Evolutionary conservation across 768 basidiomycete genomes (phyloP), one percentile per base, ranked within the genome.

Genomic region (Infundibulicybe gibba): DNA sequence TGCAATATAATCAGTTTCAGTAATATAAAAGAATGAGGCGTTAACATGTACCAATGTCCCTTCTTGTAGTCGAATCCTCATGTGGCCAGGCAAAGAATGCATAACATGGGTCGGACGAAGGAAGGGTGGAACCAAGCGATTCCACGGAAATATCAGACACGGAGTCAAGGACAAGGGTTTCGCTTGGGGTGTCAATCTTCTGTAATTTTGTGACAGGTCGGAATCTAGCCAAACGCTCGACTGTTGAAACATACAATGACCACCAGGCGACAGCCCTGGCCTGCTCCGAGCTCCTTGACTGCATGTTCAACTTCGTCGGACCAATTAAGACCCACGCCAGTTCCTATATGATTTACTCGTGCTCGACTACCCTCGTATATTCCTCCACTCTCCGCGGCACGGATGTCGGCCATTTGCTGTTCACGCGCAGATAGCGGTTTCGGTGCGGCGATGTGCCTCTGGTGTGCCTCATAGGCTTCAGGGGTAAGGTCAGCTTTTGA

Each of bases 361-460:
- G 69, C 72, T 21, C 73, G 70, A 53, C 79, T 85, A 6, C 82
- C 85, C 50, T 80, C 75, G 53, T 85, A 86, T 1, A 65, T 66
- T 33, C 69, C 61, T 12, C 58, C 59, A 43, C 70, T 76, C 61
- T 95, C 94, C 3, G 90, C 89, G 1, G 81, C 78, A 41, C 77
- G 80, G 49, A 95, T 75, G 45, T 85, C 83, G 0, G 77, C 85
- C 51, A 95, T 74, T 61, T 94, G 93, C 49, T 83, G 77, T 64
- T 97, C 94, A 30, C 85, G 77, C 0, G 80, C 77, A 33, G 85
- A 91, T 55, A 97, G 72, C 1, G 94, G 95, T 51, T 89, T 77
- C 2, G 91, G 88, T 0, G 91, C 88, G 30, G 78, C 70, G 41
- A 79, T 62, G 58, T 92, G 88, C 13, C 71, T 77, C 49, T 78